These are phyloP conservation scores for Bretschneidera sinensis DNA, from an alignment of 345 rosid genomes.

Conservation along the genomic window DNA sequence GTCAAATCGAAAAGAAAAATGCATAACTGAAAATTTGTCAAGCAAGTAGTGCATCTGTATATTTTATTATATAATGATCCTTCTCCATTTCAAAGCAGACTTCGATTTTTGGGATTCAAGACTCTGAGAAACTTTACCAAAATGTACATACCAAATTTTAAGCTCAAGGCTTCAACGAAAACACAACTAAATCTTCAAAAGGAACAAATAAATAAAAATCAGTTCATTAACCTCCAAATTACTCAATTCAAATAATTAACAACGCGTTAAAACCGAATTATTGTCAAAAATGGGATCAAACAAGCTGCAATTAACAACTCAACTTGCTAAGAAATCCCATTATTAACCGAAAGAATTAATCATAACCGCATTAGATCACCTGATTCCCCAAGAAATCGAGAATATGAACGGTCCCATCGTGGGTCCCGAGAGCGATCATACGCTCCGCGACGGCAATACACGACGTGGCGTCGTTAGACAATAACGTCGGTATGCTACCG, in stretches of 20 bases:
- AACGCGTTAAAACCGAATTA: not conserved
- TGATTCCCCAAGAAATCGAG: slow-evolving; percentile 97
- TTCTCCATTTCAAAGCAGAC: not conserved
- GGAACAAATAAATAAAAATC: too few species aligned
- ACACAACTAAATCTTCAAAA: too few species aligned
- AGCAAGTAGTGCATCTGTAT: not conserved
- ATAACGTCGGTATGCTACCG: slow-evolving; percentile 77
- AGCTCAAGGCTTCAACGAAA: not conserved
- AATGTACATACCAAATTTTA: not conserved
- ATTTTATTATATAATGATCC: not conserved
- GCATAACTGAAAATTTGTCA: not conserved
- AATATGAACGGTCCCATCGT: slow-evolving; percentile 79
- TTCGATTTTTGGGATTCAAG: not conserved
- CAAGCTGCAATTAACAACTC: not conserved
- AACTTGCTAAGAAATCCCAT: not conserved
- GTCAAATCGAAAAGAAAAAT: not conserved
- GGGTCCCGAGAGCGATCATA: slow-evolving; percentile 97
- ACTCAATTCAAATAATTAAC: not conserved
- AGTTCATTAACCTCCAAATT: not conserved
- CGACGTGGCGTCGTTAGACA: slow-evolving; percentile 87
- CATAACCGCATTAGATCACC: slow-evolving; percentile 26
- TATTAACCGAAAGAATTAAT: not conserved
- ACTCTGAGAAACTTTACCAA: not conserved
- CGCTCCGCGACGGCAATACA: slow-evolving; percentile 92
- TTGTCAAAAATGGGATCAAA: not conserved